Conservation (phyloP, 768 basidiomycete species). For the Imleria badia region DNA sequence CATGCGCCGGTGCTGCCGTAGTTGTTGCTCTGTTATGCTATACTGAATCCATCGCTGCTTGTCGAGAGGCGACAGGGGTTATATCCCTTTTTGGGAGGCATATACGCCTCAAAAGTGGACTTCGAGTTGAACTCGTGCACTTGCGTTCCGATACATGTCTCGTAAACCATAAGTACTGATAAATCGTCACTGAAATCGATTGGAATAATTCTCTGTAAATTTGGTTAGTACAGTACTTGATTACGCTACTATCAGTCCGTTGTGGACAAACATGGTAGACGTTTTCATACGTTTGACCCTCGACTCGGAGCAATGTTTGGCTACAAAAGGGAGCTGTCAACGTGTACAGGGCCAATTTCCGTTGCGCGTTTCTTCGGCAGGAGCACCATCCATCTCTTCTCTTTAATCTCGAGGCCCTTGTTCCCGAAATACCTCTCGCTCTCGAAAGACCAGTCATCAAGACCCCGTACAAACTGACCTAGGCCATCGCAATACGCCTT, state of each 20-base stretch:
- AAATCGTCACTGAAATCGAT: too few species aligned
- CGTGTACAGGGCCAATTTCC: constrained; percentile 8
- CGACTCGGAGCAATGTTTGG: too few species aligned
- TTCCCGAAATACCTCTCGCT: constrained; percentile 41
- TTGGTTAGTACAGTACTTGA: too few species aligned
- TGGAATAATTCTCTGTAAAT: too few species aligned
- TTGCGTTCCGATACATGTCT: too few species aligned
- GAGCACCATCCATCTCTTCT: constrained; percentile 29
- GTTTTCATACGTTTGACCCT: too few species aligned
- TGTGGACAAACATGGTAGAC: too few species aligned
- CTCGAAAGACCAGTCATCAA: constrained; percentile 53
- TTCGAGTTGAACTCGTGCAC: too few species aligned
- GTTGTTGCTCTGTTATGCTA: background rate
- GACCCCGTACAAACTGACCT: constrained; percentile 51
- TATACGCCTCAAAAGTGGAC: too few species aligned
- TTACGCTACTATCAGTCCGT: too few species aligned
- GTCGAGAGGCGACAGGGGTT: background rate
- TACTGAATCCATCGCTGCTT: too few species aligned
- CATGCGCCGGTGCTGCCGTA: background rate
- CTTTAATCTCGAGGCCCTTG: constrained; percentile 33
- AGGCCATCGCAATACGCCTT: constrained; percentile 43
- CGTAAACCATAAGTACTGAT: too few species aligned
- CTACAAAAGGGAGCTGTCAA: background rate
- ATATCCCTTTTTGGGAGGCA: background rate
- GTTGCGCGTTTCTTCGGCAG: constrained; percentile 20